Evolutionary conservation across 2,329 filamentous ascomycete genomes (phyloP), one percentile per base, ranked within the genome.

Genomic region (Dactylellina cionopaga): DNA sequence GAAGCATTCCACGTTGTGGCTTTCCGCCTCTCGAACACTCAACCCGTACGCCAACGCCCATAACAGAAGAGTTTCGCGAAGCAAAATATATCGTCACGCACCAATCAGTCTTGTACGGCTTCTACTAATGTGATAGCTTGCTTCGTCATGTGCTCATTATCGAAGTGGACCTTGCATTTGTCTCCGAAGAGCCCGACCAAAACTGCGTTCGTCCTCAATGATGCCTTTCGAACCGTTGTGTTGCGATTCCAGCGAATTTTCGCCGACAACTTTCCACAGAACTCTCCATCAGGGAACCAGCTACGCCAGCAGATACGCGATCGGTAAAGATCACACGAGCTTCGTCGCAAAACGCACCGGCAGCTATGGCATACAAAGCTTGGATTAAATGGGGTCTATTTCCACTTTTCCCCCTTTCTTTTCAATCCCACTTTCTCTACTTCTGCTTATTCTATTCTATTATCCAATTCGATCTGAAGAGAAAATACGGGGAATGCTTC

Each of bases 261-360:
- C 68, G 54, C 68, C 68, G 68, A 72, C 68, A 72, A 65, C 59
- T 72, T 72, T 72, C 68, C 68, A 72, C 5, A 65, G 59, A 72
- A 72, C 68, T 72, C 68, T 72, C 68, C 68, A 72, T 72, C 65
- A 71, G 59, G 65, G 58, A 63, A n/a, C n/a, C 51, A 22, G 62
- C 51, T 56, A 56, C 49, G 27, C 43, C 41, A 35, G n/a, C 39
- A 22, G 27, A 54, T 33, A 41, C 56, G 56, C 56, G 56, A 47
- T 41, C n/a, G 33, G 29, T 47, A 22, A 24, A n/a, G 29, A 62
- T 62, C 58, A 62, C n/a, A 62, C 13, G 44, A 25, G 58, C 58
- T 63, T 63, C 58, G 43, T 17, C 25, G 25, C 5, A 51, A 25
- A 51, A 35, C 5, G 19, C 24, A 33, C 47, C 27, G n/a, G n/a